phyloP scores from a whole-genome alignment of 192 early-diverging fungal genomes.

The Tieghemiomyces parasiticus region DNA sequence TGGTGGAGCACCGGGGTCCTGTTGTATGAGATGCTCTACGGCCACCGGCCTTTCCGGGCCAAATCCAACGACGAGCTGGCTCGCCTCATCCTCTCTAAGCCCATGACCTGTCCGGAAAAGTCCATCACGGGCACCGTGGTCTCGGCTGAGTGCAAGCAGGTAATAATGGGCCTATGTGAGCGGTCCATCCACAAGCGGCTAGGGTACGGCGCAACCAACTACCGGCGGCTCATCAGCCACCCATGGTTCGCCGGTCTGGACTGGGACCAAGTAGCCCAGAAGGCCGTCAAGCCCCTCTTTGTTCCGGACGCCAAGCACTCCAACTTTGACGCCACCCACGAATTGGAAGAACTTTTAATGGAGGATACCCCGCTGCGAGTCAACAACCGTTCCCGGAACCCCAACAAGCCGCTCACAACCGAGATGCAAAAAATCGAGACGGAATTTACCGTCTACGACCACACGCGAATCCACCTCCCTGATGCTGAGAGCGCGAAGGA shows the following conservation, averaged over 20 bases:
- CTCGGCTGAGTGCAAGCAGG: slow-evolving; percentile 1
- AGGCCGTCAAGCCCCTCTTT: slow-evolving; percentile 25
- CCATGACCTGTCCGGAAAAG: slow-evolving; percentile 49
- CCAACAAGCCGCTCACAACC: slow-evolving; percentile 7
- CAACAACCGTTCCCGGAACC: slow-evolving; percentile 16
- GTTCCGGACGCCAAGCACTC: slow-evolving; percentile 34
- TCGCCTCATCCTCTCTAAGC: slow-evolving; percentile 51
- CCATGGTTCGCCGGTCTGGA: slow-evolving; percentile 32
- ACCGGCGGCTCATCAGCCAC: slow-evolving; percentile 16
- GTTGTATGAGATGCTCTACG: slow-evolving; percentile 56
- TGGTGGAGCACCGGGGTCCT: slow-evolving; percentile 78
- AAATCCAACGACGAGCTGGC: slow-evolving; percentile 59
- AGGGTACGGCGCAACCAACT: slow-evolving; percentile 11
- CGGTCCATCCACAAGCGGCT: slow-evolving; percentile 5
- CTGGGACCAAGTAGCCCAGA: slow-evolving; percentile 28
- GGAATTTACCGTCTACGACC: slow-evolving; percentile 13
- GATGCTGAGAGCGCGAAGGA: not conserved
- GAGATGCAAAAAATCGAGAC: slow-evolving; percentile 13
- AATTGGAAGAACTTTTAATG: slow-evolving; percentile 53
- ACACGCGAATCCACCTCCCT: not conserved
- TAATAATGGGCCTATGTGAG: not conserved
- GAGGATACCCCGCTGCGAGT: slow-evolving; percentile 47
- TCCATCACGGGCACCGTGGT: not conserved
- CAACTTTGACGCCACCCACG: slow-evolving; percentile 66
- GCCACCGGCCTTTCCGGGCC: slow-evolving; percentile 68